Evolutionary conservation across 2,329 filamentous ascomycete species (phyloP).

Genomic region (Magnaporthales sp.): DNA sequence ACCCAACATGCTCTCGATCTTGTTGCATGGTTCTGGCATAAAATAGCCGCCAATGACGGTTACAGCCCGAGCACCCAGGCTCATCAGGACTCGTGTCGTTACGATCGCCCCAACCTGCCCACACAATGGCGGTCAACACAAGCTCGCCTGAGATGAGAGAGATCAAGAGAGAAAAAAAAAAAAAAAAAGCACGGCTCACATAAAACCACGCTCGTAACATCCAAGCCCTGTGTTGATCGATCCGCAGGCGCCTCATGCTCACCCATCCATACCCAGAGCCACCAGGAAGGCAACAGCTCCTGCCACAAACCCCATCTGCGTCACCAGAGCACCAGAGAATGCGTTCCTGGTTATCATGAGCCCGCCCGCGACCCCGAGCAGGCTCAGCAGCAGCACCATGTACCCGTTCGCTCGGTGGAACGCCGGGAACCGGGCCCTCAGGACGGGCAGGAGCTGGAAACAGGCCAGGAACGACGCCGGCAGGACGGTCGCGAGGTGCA

Average conservation of each 20-base stretch:
- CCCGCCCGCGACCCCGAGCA: constrained; percentile 36
- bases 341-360: constrained; percentile 42
- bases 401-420: constrained; percentile 56
- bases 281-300: constrained; percentile 23
- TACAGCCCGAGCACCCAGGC: constrained; percentile 30
- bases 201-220: constrained; percentile 6
- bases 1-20: constrained; percentile 33
- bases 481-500: constrained; percentile 36
- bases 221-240: constrained; percentile 6
- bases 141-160: neutral
- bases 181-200: neutral
- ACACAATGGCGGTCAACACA: neutral
- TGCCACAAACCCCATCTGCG: constrained; percentile 24
- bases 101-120: constrained; percentile 38
- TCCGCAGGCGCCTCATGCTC: constrained; percentile 25
- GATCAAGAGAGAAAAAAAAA: neutral
- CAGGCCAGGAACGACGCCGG: constrained; percentile 34
- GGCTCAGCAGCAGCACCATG: constrained; percentile 36
- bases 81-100: constrained; percentile 36
- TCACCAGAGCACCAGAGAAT: constrained; percentile 45
- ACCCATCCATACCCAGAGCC: constrained; percentile 34
- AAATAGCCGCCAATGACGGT: constrained; percentile 19
- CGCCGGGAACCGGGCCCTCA: constrained; percentile 36
- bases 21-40: constrained; percentile 31
- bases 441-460: constrained; percentile 38